A percentile compares a stretch with the other conserved stretches of the same genome.
Evolutionary conservation across 257 asterid genomes (phyloP).

Genomic region (Forsythia viridissima): DNA sequence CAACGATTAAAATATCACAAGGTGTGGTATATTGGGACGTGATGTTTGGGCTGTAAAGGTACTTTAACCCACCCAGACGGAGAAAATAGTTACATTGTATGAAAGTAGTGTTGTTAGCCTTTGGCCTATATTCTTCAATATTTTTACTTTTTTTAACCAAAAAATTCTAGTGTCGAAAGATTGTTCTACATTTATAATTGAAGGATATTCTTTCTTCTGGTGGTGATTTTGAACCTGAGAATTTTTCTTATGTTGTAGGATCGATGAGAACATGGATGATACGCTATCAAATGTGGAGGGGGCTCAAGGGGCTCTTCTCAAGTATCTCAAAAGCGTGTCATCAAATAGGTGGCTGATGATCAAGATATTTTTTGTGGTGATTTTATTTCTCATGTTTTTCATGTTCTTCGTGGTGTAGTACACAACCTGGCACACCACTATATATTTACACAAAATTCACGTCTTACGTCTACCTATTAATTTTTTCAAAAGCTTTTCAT

Average conservation of each 20-base stretch:
- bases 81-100: background rate
- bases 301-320: slow-evolving; percentile 84
- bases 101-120: background rate
- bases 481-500: background rate
- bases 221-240: slow-evolving; percentile 9
- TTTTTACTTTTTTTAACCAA: background rate
- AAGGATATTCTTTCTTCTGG: background rate
- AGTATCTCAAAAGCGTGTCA: slow-evolving; percentile 88
- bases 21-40: background rate
- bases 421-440: background rate
- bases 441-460: slow-evolving; percentile 3
- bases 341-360: slow-evolving; percentile 97
- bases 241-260: slow-evolving; percentile 49
- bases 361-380: slow-evolving; percentile 82
- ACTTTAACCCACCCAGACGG: background rate
- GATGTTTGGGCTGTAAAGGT: background rate
- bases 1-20: background rate
- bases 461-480: background rate
- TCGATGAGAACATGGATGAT: slow-evolving; percentile 91
- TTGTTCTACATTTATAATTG: background rate
- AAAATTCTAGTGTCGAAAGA: background rate
- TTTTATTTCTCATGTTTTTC: slow-evolving; percentile 87
- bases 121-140: background rate
- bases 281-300: slow-evolving; percentile 82
- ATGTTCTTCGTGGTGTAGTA: slow-evolving; percentile 79